Conservation (phyloP, 2,329 filamentous ascomycete species). For the Sporothrix globosa region DNA sequence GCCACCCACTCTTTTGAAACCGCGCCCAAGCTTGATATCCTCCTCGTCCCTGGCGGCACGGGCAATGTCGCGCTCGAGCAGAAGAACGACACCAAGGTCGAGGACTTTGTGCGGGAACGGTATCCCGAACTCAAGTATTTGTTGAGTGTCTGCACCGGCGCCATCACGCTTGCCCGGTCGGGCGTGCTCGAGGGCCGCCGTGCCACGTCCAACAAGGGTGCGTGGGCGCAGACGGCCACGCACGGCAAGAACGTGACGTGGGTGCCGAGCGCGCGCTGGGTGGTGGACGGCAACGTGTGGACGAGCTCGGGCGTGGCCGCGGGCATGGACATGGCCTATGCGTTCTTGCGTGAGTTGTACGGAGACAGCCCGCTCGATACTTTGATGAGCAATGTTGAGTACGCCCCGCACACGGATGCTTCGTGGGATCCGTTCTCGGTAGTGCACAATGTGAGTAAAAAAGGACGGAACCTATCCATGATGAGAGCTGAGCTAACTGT, state of each 20-base stretch:
- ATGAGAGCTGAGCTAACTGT: background rate
- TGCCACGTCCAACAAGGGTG: conserved; percentile 13
- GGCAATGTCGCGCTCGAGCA: conserved; percentile 4
- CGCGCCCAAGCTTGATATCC: background rate
- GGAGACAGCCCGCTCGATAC: background rate
- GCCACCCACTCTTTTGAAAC: background rate
- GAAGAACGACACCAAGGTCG: conserved; percentile 12
- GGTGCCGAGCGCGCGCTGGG: conserved; percentile 5
- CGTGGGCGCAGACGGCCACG: background rate
- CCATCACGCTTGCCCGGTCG: background rate
- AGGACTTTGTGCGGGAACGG: conserved; percentile 1
- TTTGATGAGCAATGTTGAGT: conserved; percentile 14
- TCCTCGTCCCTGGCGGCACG: conserved; percentile 1
- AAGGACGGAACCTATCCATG: too few species aligned
- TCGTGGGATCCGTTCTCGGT: conserved; percentile 18
- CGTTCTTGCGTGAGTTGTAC: background rate
- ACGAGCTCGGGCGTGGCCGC: conserved; percentile 9
- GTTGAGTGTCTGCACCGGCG: conserved; percentile 16
- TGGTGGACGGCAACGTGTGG: conserved; percentile 17
- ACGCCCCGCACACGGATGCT: conserved; percentile 2
- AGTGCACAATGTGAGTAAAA: conserved; percentile 9
- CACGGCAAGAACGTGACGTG: conserved; percentile 19
- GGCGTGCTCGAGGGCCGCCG: conserved; percentile 9
- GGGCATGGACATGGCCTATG: conserved; percentile 9
- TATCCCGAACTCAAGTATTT: background rate